Percentiles rank a stretch among this genome's conserved stretches.
Conservation (phyloP, 371 early-diverging fungal species). For the Actinomucor elegans region DNA sequence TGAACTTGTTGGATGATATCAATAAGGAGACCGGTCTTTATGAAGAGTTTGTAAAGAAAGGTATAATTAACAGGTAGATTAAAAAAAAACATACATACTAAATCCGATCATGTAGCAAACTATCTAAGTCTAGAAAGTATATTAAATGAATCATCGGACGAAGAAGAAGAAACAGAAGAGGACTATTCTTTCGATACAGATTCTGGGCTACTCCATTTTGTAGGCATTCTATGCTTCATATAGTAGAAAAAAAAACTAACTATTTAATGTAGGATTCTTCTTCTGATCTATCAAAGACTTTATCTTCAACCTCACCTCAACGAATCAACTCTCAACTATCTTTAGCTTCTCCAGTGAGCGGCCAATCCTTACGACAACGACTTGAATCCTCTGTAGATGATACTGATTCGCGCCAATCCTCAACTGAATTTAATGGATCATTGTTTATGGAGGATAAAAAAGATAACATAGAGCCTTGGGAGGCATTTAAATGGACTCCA, state of each 20-base stretch:
- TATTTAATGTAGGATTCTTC: constrained; percentile 34
- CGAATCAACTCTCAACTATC: constrained; percentile 12
- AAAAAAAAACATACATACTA: neutral
- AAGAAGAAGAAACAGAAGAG: constrained; percentile 39
- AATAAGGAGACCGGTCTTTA: constrained; percentile 68
- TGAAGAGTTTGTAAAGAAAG: constrained; percentile 75
- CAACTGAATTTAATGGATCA: constrained; percentile 14
- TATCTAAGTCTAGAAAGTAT: constrained; percentile 55
- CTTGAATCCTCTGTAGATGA: constrained; percentile 22
- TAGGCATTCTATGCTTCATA: constrained; percentile 8
- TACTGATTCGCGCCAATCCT: constrained; percentile 23
- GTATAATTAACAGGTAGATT: constrained; percentile 27
- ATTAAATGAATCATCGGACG: constrained; percentile 49
- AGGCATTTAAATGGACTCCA: constrained; percentile 77
- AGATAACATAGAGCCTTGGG: constrained; percentile 50
- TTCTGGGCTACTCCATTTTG: constrained; percentile 39
- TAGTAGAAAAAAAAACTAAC: too few species aligned
- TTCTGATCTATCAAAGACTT: constrained; percentile 37
- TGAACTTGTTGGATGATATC: constrained; percentile 61
- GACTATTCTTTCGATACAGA: constrained; percentile 30
- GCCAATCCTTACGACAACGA: constrained; percentile 3
- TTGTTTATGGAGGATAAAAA: neutral
- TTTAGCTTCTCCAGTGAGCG: constrained; percentile 2
- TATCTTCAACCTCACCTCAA: constrained; percentile 24
- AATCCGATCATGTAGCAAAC: constrained; percentile 28